These are phyloP conservation scores for Plasmopara muralis DNA, from an alignment of 352 stramenopile species.

Conservation along the genomic window DNA sequence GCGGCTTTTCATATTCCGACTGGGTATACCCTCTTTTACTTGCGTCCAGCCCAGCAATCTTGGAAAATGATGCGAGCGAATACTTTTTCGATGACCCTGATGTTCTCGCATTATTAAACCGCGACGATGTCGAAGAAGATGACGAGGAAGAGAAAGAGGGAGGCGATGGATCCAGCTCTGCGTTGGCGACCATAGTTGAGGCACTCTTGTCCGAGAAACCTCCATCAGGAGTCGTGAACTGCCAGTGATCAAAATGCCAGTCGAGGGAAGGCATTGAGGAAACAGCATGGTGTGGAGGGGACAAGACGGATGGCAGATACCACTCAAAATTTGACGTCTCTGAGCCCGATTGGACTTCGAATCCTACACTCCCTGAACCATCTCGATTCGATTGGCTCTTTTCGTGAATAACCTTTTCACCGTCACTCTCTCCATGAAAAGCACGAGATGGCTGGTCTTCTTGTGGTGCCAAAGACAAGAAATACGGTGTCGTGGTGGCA, in stretches of 20 bases:
- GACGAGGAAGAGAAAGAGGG: slow-evolving; percentile 28
- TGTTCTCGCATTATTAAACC: slow-evolving; percentile 20
- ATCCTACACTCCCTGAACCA: slow-evolving; percentile 3
- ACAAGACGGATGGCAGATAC: slow-evolving; percentile 72
- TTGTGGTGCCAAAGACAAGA: slow-evolving; percentile 38
- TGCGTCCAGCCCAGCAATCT: slow-evolving; percentile 33
- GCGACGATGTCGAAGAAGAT: slow-evolving; percentile 25
- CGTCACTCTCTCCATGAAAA: slow-evolving; percentile 15
- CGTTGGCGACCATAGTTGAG: slow-evolving; percentile 5
- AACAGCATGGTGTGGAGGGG: slow-evolving; percentile 41
- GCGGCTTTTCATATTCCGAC: slow-evolving; percentile 13
- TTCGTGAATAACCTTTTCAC: slow-evolving; percentile 17
- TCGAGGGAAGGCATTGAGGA: slow-evolving; percentile 54
- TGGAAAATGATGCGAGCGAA: slow-evolving; percentile 51
- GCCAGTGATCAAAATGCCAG: slow-evolving; percentile 73
- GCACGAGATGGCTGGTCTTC: slow-evolving; percentile 15
- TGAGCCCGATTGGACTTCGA: slow-evolving; percentile 15
- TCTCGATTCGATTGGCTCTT: slow-evolving; percentile 11
- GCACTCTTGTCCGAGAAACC: slow-evolving; percentile 13
- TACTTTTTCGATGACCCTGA: slow-evolving; percentile 39
- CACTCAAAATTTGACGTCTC: slow-evolving; percentile 60
- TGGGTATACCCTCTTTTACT: slow-evolving; percentile 11
- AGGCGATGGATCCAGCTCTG: slow-evolving; percentile 17
- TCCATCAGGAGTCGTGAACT: slow-evolving; percentile 26
- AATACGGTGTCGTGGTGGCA: slow-evolving; percentile 36